These are phyloP conservation scores for Galerina marginata DNA, from an alignment of 768 basidiomycete species.

Conservation along the genomic window DNA sequence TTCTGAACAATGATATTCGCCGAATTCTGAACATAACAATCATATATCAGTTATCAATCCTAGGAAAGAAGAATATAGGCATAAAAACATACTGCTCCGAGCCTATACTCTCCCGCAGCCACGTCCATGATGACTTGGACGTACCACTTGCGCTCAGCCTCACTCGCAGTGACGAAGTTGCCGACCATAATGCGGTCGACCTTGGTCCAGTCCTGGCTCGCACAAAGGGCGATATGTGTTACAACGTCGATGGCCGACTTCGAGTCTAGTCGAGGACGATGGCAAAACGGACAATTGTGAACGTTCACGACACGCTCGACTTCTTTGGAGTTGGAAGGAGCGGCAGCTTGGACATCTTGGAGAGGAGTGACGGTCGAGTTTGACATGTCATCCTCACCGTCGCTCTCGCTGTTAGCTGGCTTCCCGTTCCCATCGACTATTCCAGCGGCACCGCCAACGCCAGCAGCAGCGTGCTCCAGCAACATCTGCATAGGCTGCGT, in stretches of 20 bases:
- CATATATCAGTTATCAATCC: not conserved
- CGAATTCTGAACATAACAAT: constrained; percentile 66
- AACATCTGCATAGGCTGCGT: too few relatives aligned
- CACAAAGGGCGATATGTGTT: constrained; percentile 96
- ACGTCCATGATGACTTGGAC: constrained; percentile 89
- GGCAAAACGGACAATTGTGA: constrained; percentile 92
- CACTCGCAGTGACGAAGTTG: constrained; percentile 91
- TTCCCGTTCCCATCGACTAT: too few relatives aligned
- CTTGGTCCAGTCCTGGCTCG: constrained; percentile 89
- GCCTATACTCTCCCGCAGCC: constrained; percentile 81
- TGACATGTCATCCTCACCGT: too few relatives aligned
- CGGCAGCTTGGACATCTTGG: too few relatives aligned
- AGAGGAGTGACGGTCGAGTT: too few relatives aligned
- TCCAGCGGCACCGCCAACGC: too few relatives aligned
- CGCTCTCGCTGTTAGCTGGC: too few relatives aligned
- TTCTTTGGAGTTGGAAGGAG: too few relatives aligned
- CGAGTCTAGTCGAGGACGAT: constrained; percentile 80
- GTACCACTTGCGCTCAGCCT: constrained; percentile 98
- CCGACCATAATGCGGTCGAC: constrained; percentile 91
- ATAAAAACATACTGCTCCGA: constrained; percentile 69
- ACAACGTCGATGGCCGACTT: constrained; percentile 95
- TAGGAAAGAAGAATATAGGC: constrained; percentile 7
- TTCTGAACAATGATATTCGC: constrained; percentile 99
- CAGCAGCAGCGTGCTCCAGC: too few relatives aligned
- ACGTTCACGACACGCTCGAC: constrained; percentile 78